Conservation (phyloP, 1,284 basidiomycete species). For the Cutaneotrichosporon sp. region DNA sequence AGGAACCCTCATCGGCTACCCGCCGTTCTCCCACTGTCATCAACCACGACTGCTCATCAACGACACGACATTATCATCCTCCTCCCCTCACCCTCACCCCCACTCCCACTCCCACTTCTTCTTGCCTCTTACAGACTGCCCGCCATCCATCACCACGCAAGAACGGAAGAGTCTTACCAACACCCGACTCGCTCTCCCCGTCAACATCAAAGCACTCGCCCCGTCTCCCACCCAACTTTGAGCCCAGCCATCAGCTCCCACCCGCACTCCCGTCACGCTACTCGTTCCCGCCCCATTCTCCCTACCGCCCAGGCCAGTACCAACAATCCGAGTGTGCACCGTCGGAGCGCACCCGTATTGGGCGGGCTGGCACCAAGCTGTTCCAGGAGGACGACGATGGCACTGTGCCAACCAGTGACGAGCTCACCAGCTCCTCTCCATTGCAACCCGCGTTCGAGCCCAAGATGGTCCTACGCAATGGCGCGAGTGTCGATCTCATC, state of each 20-base stretch:
- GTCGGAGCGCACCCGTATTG: slow-evolving; percentile 36
- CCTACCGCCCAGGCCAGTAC: slow-evolving; percentile 41
- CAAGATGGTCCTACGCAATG: slow-evolving; percentile 48
- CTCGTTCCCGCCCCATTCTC: slow-evolving; percentile 33
- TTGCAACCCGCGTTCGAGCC: slow-evolving; percentile 46
- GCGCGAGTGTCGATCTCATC: slow-evolving; percentile 46
- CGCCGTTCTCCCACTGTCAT: neutral
- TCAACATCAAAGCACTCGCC: slow-evolving; percentile 18
- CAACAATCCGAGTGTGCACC: slow-evolving; percentile 37
- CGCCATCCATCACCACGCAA: slow-evolving; percentile 21
- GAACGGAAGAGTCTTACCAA: slow-evolving; percentile 32
- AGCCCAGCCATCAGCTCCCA: slow-evolving; percentile 26
- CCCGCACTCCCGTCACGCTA: slow-evolving; percentile 33
- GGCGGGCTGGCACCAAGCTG: slow-evolving; percentile 26
- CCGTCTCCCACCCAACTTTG: slow-evolving; percentile 22
- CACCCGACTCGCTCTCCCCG: slow-evolving; percentile 36
- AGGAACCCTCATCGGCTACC: slow-evolving; percentile 9
- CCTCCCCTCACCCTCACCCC: too few species aligned
- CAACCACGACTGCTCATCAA: neutral
- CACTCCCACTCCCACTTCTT: neutral
- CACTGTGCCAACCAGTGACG: slow-evolving; percentile 13
- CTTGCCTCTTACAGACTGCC: neutral
- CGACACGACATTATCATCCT: neutral
- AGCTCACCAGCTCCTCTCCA: slow-evolving; percentile 27
- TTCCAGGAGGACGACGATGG: slow-evolving; percentile 37